Evolutionary conservation across 768 basidiomycete genomes (phyloP).

Genomic region (Serendipita sp.): DNA sequence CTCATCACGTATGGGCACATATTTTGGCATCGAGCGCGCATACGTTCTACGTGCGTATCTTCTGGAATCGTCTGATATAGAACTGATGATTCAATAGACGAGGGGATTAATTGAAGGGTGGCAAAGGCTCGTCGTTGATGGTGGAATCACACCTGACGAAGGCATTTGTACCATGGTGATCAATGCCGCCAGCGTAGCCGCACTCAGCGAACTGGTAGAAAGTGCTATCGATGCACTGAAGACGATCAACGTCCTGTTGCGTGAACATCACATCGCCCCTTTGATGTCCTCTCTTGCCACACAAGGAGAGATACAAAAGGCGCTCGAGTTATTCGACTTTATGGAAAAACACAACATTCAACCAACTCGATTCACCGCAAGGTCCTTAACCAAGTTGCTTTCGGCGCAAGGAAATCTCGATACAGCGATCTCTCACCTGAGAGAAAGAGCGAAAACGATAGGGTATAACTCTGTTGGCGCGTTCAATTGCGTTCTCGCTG

Average conservation of each 20-base stretch:
- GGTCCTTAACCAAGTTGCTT: conserved; percentile 37
- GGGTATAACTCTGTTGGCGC: conserved; percentile 37
- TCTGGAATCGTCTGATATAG: background rate
- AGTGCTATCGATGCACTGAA: conserved; percentile 47
- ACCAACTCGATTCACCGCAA: conserved; percentile 36
- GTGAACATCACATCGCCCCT: conserved; percentile 65
- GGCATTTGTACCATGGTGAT: conserved; percentile 56
- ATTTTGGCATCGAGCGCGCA: conserved; percentile 53
- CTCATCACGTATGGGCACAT: conserved; percentile 42
- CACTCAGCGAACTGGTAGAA: conserved; percentile 51
- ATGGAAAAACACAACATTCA: conserved; percentile 42
- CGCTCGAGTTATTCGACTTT: conserved; percentile 38
- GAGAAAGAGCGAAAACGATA: conserved; percentile 44
- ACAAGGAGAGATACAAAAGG: conserved; percentile 41
- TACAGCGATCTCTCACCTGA: conserved; percentile 46
- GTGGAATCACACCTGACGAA: conserved; percentile 51
- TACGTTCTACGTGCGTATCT: conserved; percentile 44
- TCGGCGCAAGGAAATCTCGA: conserved; percentile 33
- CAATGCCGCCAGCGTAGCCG: conserved; percentile 55
- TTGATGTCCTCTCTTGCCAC: conserved; percentile 59
- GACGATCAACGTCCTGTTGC: conserved; percentile 29
- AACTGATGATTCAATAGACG: conserved; percentile 26
- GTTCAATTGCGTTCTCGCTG: conserved; percentile 53
- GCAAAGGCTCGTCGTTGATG: conserved; percentile 37
- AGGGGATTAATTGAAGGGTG: conserved; percentile 53